phyloP scores from a whole-genome alignment of 257 asterid species.

The Gardenia jasminoides region DNA sequence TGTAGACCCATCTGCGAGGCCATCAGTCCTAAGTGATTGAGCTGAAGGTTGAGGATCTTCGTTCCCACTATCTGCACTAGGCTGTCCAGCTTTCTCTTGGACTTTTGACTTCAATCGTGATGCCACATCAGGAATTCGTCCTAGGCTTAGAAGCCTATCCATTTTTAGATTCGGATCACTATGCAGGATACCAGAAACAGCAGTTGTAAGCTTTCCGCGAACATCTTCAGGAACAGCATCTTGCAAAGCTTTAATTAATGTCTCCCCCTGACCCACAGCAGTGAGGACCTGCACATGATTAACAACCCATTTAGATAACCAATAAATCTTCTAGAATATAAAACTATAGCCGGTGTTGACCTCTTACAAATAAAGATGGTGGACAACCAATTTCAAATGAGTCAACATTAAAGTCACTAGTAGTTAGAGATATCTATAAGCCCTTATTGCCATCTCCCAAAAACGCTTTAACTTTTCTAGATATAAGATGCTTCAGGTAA shows the following conservation, averaged over 20 bases:
- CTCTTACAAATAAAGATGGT: not conserved
- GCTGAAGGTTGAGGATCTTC: slow-evolving; percentile 38
- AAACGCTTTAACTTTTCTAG: not conserved
- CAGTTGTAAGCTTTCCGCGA: slow-evolving; percentile 73
- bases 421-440: not conserved
- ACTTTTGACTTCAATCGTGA: slow-evolving; percentile 42
- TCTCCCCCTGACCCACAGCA: slow-evolving; percentile 88
- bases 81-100: slow-evolving; percentile 24
- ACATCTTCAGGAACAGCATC: slow-evolving; percentile 97
- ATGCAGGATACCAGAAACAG: slow-evolving; percentile 69
- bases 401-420: not conserved
- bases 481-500: not conserved
- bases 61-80: slow-evolving; percentile 29
- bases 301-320: not conserved
- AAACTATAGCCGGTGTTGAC: not conserved
- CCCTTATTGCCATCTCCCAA: not conserved
- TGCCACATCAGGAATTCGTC: slow-evolving; percentile 40
- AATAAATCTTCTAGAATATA: not conserved
- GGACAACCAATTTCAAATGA: not conserved
- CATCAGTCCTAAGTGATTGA: slow-evolving; percentile 32
- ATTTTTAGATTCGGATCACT: slow-evolving; percentile 55
- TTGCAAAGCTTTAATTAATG: slow-evolving; percentile 81
- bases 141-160: slow-evolving; percentile 41
- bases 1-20: slow-evolving; percentile 36
- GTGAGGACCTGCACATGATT: slow-evolving; percentile 61